Conservation (phyloP, 2,329 filamentous ascomycete genomes). For the Paecilomyces sp. region DNA sequence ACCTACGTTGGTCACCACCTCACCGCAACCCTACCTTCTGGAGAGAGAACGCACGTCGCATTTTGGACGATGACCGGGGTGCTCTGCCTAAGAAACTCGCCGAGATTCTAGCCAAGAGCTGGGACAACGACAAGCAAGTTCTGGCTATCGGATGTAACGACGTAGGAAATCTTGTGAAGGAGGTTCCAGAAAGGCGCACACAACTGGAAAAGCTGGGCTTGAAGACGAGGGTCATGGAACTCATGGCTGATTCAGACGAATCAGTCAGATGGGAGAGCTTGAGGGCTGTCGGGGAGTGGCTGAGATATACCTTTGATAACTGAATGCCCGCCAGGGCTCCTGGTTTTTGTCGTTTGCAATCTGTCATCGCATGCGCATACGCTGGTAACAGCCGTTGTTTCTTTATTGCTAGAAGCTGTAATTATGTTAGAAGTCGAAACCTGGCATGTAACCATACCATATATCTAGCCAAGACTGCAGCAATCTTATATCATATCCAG, state of each 20-base stretch:
- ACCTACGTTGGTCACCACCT: slow-evolving; percentile 87
- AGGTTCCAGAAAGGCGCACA: slow-evolving; percentile 75
- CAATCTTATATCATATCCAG: neutral
- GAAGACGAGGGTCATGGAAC: slow-evolving; percentile 83
- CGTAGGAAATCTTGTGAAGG: slow-evolving; percentile 78
- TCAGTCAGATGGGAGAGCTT: slow-evolving; percentile 88
- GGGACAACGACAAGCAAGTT: slow-evolving; percentile 80
- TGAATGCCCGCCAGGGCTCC: slow-evolving; percentile 14
- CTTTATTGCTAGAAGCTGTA: neutral
- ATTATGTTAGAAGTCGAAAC: neutral
- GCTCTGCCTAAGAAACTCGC: slow-evolving; percentile 71
- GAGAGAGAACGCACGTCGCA: slow-evolving; percentile 82
- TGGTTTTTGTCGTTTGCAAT: neutral
- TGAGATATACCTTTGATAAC: slow-evolving; percentile 61
- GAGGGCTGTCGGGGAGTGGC: slow-evolving; percentile 71
- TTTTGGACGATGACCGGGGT: slow-evolving; percentile 75
- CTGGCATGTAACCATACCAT: neutral
- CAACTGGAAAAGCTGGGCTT: slow-evolving; percentile 77
- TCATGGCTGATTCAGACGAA: slow-evolving; percentile 87
- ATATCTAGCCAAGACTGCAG: neutral
- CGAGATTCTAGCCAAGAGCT: slow-evolving; percentile 74
- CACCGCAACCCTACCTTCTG: slow-evolving; percentile 84
- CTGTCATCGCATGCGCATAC: neutral
- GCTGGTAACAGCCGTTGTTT: neutral
- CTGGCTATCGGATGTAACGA: slow-evolving; percentile 91